These are phyloP conservation scores for Edaphochlamys debaryana DNA, from an alignment of 139 green algal species.

Conservation along the genomic window DNA sequence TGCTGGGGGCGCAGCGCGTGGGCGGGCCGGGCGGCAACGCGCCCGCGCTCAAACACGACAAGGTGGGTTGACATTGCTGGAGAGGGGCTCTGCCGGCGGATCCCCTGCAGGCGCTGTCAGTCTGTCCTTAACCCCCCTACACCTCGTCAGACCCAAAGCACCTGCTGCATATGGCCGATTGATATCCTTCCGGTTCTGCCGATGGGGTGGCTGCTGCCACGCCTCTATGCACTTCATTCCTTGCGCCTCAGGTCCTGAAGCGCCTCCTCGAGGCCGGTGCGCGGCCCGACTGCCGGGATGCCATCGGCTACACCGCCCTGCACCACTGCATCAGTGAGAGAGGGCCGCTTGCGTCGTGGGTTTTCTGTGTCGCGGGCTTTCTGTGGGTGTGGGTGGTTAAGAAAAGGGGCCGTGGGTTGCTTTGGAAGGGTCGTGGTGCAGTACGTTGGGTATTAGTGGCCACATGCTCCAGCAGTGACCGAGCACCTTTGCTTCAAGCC, in stretches of 20 bases:
- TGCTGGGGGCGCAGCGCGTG: slow-evolving; percentile 20
- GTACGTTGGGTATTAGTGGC: no score
- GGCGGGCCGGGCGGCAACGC: not conserved
- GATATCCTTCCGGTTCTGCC: no score
- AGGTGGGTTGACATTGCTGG: not conserved
- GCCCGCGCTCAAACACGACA: not conserved
- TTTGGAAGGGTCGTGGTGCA: no score
- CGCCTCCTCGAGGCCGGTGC: slow-evolving; percentile 5
- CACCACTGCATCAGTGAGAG: not conserved
- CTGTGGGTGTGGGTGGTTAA: no score
- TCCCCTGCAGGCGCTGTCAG: not conserved
- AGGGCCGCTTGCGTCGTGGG: no score
- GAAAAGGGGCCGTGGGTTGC: no score
- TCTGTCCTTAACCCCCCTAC: not conserved
- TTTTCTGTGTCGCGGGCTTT: no score
- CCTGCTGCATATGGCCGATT: no score
- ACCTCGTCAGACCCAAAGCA: no score
- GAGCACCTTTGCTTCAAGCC: no score
- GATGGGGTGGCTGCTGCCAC: not conserved
- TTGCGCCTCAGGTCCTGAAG: not conserved
- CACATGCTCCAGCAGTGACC: no score
- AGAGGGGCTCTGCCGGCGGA: not conserved
- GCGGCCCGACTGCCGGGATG: slow-evolving; percentile 9
- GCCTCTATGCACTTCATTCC: no score
- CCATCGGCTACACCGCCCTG: slow-evolving; percentile 16